phyloP scores from a whole-genome alignment of 352 stramenopile genomes.

The Globisporangium irregulare region DNA sequence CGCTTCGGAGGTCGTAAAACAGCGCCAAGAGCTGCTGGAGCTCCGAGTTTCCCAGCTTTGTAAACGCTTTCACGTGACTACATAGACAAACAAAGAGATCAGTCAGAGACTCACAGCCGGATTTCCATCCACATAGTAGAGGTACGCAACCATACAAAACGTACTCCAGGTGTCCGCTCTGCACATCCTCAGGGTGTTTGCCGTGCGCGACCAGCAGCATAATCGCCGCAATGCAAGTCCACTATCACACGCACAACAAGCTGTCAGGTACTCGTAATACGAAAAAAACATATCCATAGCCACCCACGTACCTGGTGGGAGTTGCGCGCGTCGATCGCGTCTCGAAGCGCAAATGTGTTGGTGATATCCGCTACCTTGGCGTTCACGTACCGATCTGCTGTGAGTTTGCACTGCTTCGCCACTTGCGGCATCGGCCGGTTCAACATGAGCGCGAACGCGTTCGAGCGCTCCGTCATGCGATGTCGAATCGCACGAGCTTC shows the following conservation, averaged over 20 bases:
- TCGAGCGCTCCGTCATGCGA: slow-evolving; percentile 57
- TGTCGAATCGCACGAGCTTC: slow-evolving; percentile 44
- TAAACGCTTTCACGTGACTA: slow-evolving; percentile 36
- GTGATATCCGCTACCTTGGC: slow-evolving; percentile 55
- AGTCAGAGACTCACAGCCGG: slow-evolving; percentile 6
- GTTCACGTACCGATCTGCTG: slow-evolving; percentile 48
- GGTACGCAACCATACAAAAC: background rate
- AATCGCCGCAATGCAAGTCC: slow-evolving; percentile 61
- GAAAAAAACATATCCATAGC: background rate
- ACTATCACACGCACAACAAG: slow-evolving; percentile 31
- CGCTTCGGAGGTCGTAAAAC: slow-evolving; percentile 62
- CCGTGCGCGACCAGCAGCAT: slow-evolving; percentile 63
- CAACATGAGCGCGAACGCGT: slow-evolving; percentile 65
- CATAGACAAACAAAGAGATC: background rate
- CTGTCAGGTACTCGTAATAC: slow-evolving; percentile 1
- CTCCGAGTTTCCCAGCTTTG: slow-evolving; percentile 62
- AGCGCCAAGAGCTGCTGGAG: slow-evolving; percentile 61
- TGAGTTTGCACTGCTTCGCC: slow-evolving; percentile 47
- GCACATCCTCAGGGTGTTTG: slow-evolving; percentile 37
- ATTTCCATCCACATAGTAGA: background rate
- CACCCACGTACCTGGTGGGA: slow-evolving; percentile 42
- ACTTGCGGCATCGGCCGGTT: slow-evolving; percentile 48
- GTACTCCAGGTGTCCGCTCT: slow-evolving; percentile 44
- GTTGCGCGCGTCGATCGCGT: slow-evolving; percentile 67
- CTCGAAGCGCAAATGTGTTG: slow-evolving; percentile 51